phyloP scores from a whole-genome alignment of 2,329 filamentous ascomycete genomes.

The Epichloe festucae region DNA sequence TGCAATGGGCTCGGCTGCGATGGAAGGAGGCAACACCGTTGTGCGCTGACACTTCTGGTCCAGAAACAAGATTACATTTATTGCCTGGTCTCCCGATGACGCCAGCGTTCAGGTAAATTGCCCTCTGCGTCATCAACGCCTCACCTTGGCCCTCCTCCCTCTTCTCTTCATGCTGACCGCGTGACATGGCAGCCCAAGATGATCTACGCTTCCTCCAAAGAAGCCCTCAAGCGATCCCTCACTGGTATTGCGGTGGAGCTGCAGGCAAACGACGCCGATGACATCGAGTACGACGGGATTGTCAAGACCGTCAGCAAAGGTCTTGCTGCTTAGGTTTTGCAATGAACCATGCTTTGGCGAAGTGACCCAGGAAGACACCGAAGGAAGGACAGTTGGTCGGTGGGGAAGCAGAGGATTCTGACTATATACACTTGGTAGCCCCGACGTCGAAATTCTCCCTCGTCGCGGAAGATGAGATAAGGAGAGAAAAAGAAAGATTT shows the following conservation, averaged over 20 bases:
- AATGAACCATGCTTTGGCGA: neutral
- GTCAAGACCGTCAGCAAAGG: conserved; percentile 54
- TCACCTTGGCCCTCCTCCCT: conserved; percentile 4
- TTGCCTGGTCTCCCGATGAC: conserved; percentile 73
- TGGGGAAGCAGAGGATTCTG: neutral
- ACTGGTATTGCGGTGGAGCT: conserved; percentile 64
- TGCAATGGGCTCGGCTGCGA: too few relatives aligned
- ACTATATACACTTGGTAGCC: conserved; percentile 3
- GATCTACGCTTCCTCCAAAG: conserved; percentile 83
- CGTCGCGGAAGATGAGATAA: neutral
- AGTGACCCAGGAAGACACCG: neutral
- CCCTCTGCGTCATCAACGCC: too few relatives aligned
- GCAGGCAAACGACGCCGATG: conserved; percentile 73
- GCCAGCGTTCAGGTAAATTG: conserved; percentile 55
- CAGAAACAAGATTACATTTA: conserved; percentile 68
- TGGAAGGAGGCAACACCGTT: too few relatives aligned
- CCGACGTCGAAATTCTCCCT: conserved; percentile 1
- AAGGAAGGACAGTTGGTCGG: neutral
- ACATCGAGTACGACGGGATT: conserved; percentile 66
- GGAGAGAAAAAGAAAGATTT: neutral
- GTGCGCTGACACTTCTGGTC: conserved; percentile 10
- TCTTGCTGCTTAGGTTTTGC: conserved; percentile 30
- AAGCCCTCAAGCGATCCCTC: conserved; percentile 67
- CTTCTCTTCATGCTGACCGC: neutral
- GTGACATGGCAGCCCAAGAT: conserved; percentile 57